Conservation (phyloP, 371 early-diverging fungal species). For the Apophysomyces variabilis region DNA sequence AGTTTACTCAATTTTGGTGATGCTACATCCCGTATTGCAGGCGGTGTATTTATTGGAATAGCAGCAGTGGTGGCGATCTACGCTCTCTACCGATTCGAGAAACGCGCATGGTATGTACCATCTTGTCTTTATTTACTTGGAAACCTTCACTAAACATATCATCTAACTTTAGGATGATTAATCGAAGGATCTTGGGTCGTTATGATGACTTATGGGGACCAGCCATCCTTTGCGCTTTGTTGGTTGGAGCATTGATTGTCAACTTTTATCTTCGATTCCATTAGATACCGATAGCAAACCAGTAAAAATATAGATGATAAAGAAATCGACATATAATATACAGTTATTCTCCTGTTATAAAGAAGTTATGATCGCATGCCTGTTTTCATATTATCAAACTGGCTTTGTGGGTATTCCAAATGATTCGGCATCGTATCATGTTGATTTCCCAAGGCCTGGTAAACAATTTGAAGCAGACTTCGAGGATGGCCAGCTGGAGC, state of each 20-base stretch:
- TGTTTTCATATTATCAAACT: slow-evolving; percentile 55
- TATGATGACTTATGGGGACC: slow-evolving; percentile 76
- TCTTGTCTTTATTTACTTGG: slow-evolving; percentile 21
- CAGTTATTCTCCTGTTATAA: too few relatives aligned
- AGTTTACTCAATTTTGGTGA: slow-evolving; percentile 92
- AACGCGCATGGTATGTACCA: slow-evolving; percentile 69
- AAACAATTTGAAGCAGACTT: slow-evolving; percentile 47
- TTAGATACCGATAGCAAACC: slow-evolving; percentile 19
- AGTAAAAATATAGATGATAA: not conserved
- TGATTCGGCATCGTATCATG: slow-evolving; percentile 55
- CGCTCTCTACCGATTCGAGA: slow-evolving; percentile 88
- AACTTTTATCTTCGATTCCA: slow-evolving; percentile 50
- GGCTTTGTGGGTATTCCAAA: slow-evolving; percentile 49
- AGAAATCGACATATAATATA: too few relatives aligned
- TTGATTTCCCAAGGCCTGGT: slow-evolving; percentile 34
- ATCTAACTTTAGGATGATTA: slow-evolving; percentile 53
- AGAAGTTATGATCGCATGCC: not conserved
- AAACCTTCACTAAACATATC: slow-evolving; percentile 30
- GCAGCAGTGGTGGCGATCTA: slow-evolving; percentile 84
- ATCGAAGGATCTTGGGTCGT: slow-evolving; percentile 58
- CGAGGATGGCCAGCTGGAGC: slow-evolving; percentile 44
- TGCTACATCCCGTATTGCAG: slow-evolving; percentile 67
- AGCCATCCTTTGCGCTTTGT: slow-evolving; percentile 83
- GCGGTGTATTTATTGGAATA: slow-evolving; percentile 80
- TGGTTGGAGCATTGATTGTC: slow-evolving; percentile 64